A percentile compares a stretch with the other conserved stretches of the same genome.
phyloP scores from a whole-genome alignment of 2,329 filamentous ascomycete genomes.

The Eutypella sp. region DNA sequence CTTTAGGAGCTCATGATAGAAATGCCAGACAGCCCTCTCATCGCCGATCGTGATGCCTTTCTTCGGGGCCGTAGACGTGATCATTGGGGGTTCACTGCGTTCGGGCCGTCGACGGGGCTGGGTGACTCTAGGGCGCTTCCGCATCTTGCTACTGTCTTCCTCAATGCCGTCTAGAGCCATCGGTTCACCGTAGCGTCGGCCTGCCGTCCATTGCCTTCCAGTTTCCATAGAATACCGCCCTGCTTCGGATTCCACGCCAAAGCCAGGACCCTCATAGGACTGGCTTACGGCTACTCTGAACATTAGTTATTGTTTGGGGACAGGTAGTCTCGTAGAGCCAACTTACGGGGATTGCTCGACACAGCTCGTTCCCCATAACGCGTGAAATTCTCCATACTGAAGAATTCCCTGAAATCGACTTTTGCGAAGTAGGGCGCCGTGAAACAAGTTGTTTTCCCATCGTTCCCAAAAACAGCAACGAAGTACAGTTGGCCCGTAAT shows the following conservation, averaged over 20 bases:
- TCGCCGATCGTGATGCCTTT: constrained; percentile 50
- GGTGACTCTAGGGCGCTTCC: constrained; percentile 31
- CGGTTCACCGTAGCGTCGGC: constrained; percentile 11
- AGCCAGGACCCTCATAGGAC: constrained; percentile 11
- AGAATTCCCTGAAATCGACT: constrained; percentile 37
- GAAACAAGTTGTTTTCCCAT: constrained; percentile 36
- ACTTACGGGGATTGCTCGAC: constrained; percentile 29
- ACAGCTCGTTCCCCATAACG: constrained; percentile 33
- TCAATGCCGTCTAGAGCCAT: constrained; percentile 18
- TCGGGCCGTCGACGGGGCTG: constrained; percentile 31
- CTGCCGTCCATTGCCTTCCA: constrained; percentile 9
- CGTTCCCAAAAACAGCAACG: constrained; percentile 45
- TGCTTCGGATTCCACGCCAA: constrained; percentile 11
- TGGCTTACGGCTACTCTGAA: constrained; percentile 7
- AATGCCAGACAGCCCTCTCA: constrained; percentile 48
- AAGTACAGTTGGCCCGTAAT: constrained; percentile 49
- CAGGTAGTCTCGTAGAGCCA: not conserved
- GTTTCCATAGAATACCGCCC: constrained; percentile 8
- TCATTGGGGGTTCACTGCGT: constrained; percentile 33
- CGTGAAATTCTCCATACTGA: constrained; percentile 39
- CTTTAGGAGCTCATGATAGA: constrained; percentile 58
- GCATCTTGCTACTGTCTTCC: constrained; percentile 25
- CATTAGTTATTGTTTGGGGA: constrained; percentile 5
- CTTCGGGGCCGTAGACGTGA: constrained; percentile 31
- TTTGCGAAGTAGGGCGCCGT: constrained; percentile 24